These are phyloP conservation scores for Phaeosphaeriaceae sp. DNA, from an alignment of 2,329 filamentous ascomycete genomes.

Conservation along the genomic window DNA sequence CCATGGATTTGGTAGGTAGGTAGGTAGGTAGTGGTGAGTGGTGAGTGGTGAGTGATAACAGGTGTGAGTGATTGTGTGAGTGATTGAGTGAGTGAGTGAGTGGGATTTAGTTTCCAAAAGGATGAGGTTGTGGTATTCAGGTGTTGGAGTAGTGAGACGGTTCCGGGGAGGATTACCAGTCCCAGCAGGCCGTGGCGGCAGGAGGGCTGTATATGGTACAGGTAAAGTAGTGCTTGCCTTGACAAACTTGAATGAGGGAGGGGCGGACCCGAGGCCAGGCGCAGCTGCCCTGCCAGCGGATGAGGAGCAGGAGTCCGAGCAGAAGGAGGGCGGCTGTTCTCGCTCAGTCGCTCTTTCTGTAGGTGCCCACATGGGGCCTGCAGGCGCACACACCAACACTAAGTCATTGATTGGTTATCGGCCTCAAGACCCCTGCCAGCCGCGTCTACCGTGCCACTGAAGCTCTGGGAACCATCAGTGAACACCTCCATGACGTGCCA, in stretches of 20 bases:
- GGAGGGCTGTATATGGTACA: conserved; percentile 40
- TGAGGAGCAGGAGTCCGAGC: conserved; percentile 26
- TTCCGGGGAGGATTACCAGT: no score
- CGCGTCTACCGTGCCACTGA: conserved; percentile 30
- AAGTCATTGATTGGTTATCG: conserved; percentile 20
- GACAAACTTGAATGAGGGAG: conserved; percentile 20
- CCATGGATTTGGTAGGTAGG: no score
- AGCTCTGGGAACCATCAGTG: conserved; percentile 18
- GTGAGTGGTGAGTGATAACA: no score
- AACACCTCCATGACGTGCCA: conserved; percentile 28
- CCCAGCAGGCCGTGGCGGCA: no score
- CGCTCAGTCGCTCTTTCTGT: conserved; percentile 24
- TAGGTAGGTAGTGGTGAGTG: no score
- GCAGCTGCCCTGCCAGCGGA: conserved; percentile 31
- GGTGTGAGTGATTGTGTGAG: no score
- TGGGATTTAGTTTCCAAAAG: no score
- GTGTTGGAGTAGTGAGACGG: conserved; percentile 4
- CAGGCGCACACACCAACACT: conserved; percentile 5
- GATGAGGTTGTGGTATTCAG: no score
- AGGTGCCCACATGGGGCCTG: conserved; percentile 3
- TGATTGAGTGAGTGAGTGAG: no score
- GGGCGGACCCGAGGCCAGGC: conserved; percentile 36
- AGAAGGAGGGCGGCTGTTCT: conserved; percentile 39
- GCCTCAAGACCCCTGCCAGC: conserved; percentile 28
- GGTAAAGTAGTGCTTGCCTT: no score